Base-by-base conservation (phyloP, 176 grass and related monocot species). In the Phyllostachys edulis region DNA sequence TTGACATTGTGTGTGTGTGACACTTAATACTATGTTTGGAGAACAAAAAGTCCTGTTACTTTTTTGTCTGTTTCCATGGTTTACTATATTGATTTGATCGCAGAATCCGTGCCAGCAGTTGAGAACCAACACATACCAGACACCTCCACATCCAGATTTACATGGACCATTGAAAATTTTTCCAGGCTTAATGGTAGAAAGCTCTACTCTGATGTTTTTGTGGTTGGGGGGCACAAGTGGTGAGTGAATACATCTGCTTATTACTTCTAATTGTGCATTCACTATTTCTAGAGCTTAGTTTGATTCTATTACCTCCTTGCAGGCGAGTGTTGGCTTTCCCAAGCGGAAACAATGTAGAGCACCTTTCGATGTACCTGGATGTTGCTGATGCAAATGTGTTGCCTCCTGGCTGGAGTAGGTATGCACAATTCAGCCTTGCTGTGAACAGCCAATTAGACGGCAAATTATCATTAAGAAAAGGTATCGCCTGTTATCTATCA, bases 311-410 rank as follows among this genome's bases (percentile, higher is more conserved):
- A 60, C 29, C 56, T 88, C 24, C 14, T 87, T 1, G 42, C 79
- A 94, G 92, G 92, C 82, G 90, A 34, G 92, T 94, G 73, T 39
- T 94, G 42, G 76, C 92, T 44, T 94, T 94, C 54, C 92, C 92
- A 9, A 88, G 67, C 17, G 92, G 92, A 80, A 94, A 94, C 54
- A 83, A 89, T 68, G 85, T 83, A 57, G 75, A 90, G 18, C 29
- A 56, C 39, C 86, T 94, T 81, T 94, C 92, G 14, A 88, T 94
- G 87, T 94, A 94, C 64, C 79, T 94, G 32, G 90, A 92, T 88
- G 85, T 88, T 77, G 92, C 90, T 88, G 92, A 94, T 80, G 71
- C 90, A 26, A 29, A 50, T 60, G 23, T 40, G 36, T 68, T 90
- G 74, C 87, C 89, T 76, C 63, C 49, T 85, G 92, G 92, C 16